phyloP scores from a whole-genome alignment of 148 eudicot species.

The Fagopyrum homotropicum region DNA sequence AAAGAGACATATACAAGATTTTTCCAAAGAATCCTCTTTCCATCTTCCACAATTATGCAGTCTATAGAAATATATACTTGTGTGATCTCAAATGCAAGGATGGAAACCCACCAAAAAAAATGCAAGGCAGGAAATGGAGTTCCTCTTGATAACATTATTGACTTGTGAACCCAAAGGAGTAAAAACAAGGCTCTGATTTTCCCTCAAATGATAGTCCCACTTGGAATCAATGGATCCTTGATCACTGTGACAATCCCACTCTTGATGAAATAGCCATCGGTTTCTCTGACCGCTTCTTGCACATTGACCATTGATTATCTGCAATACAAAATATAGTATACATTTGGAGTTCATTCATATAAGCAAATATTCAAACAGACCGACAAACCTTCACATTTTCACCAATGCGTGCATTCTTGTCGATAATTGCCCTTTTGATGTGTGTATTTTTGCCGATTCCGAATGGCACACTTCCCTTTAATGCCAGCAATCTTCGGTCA shows the following conservation, averaged over 20 bases:
- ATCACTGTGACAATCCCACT: slow-evolving; percentile 87
- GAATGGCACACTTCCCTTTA: slow-evolving; percentile 81
- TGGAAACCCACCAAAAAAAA: not conserved
- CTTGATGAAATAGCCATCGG: slow-evolving; percentile 93
- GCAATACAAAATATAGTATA: slow-evolving; percentile 11
- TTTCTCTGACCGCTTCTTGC: slow-evolving; percentile 94
- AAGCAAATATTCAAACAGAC: not conserved
- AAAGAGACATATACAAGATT: not conserved
- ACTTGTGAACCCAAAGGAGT: not conserved
- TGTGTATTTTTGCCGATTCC: slow-evolving; percentile 87
- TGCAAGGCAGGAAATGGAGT: not conserved
- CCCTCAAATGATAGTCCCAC: slow-evolving; percentile 72
- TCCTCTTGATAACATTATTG: not conserved
- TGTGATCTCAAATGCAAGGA: too few species aligned
- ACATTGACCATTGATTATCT: slow-evolving; percentile 69
- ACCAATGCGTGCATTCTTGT: slow-evolving; percentile 93
- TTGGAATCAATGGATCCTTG: slow-evolving; percentile 88
- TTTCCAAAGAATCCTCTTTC: not conserved
- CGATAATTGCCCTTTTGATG: slow-evolving; percentile 86
- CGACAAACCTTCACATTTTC: slow-evolving; percentile 63
- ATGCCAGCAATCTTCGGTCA: slow-evolving; percentile 60
- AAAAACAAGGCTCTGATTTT: not conserved
- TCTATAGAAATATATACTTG: slow-evolving; percentile 3
- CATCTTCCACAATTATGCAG: not conserved
- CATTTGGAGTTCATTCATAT: not conserved